Base-by-base conservation (phyloP, 192 early-diverging fungal genomes). In the Thamnidium elegans region DNA sequence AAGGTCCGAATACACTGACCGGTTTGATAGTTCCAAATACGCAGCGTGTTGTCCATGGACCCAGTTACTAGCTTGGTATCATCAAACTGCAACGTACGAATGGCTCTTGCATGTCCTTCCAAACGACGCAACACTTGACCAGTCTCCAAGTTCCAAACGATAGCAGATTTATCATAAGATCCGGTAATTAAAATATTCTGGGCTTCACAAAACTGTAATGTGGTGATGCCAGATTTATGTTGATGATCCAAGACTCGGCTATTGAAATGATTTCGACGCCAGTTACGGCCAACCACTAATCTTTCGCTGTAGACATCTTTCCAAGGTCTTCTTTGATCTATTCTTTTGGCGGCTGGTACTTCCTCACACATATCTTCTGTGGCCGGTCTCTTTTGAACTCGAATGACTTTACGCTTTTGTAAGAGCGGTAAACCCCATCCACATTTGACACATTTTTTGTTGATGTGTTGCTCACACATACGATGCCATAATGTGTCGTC, bases 401-500 rank as follows among this genome's bases (percentile, higher is more conserved):
- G 69, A 5, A 62, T 20, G 1, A 42, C 30, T 17, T 42, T 75
- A 64, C 77, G 84, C 68, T 79, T 85, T 66, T 81, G 85, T 15
- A 94, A 72, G 55, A 94, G 61, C 26, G 95, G 94, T 30, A 97
- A 67, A 3, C 95, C 94, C 95, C 95, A 99, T 3, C 96, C 96
- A 74, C 96, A 99, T 64, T 90, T 97, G 62, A 80, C 81, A 67
- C 96, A 99, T 63, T 94, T 92, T 60, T 91, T 91, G 75, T 96
- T 93, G 63, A 97, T 99, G 68, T 99, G 96, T 77, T 97, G 95
- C 45, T 89, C 89, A 69, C 96, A 99, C 93, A 99, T 95, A 31
- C 92, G 80, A 67, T 96, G 91, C 96, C 96, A 99, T 30, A 99
- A 79, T 3, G 88, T 79, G 70, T 99, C 94, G 67, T 95, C 93